phyloP scores from a whole-genome alignment of 2,329 filamentous ascomycete genomes.

The Daldinia sp. region DNA sequence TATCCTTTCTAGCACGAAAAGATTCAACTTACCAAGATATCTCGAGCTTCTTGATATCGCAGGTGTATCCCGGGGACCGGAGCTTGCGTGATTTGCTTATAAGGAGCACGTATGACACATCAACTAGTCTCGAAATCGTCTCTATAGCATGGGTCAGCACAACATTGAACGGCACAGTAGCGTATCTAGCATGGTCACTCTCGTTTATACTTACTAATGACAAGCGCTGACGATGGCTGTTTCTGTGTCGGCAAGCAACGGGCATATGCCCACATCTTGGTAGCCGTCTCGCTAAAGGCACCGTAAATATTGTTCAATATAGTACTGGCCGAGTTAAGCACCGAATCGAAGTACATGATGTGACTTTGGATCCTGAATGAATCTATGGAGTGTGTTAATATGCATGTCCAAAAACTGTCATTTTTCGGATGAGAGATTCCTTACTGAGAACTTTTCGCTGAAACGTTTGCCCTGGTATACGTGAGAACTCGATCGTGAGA shows the following conservation, averaged over 20 bases:
- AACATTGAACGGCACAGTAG: neutral
- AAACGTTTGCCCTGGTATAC: conserved; percentile 80
- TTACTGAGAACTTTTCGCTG: conserved; percentile 81
- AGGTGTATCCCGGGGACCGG: conserved; percentile 66
- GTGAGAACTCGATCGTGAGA: conserved; percentile 82
- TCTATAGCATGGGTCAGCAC: conserved; percentile 54
- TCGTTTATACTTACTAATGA: conserved; percentile 67
- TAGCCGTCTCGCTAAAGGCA: conserved; percentile 82
- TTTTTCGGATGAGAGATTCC: conserved; percentile 39
- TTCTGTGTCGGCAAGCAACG: conserved; percentile 68
- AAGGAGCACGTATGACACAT: conserved; percentile 73
- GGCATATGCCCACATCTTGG: conserved; percentile 76
- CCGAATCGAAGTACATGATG: conserved; percentile 83
- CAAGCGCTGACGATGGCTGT: conserved; percentile 69
- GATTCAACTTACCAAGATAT: conserved; percentile 66
- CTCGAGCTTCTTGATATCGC: conserved; percentile 70
- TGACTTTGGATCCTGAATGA: conserved; percentile 88
- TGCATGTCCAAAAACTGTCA: neutral
- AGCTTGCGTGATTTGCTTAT: conserved; percentile 63
- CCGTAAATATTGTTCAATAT: conserved; percentile 80
- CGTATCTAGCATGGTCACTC: neutral
- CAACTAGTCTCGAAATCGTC: conserved; percentile 74
- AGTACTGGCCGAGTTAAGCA: conserved; percentile 76
- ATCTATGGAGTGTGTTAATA: conserved; percentile 53
- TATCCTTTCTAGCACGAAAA: neutral